A percentile compares a stretch with the other conserved stretches of the same genome.
These are phyloP conservation scores for Gryganskiella cystojenkinii DNA, from an alignment of 192 early-diverging fungal species.

Conservation along the genomic window DNA sequence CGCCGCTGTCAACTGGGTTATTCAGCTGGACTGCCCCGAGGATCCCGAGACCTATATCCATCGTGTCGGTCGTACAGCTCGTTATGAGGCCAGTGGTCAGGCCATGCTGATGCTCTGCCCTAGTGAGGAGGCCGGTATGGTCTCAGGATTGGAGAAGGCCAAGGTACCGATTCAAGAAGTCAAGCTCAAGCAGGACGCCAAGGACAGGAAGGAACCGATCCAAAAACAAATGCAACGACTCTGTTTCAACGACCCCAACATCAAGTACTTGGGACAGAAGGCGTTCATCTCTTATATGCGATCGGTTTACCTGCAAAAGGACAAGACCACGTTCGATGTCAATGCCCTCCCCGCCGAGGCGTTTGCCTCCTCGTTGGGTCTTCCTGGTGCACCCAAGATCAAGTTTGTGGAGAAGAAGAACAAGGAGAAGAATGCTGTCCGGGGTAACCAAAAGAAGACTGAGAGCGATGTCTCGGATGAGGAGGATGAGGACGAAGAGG, in stretches of 20 bases:
- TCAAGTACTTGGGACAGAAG: slow-evolving; percentile 97
- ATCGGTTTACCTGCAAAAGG: slow-evolving; percentile 89
- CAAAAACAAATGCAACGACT: slow-evolving; percentile 87
- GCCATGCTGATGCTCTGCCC: slow-evolving; percentile 90
- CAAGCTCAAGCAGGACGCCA: slow-evolving; percentile 78
- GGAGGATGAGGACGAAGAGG: slow-evolving; percentile 53
- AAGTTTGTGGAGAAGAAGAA: slow-evolving; percentile 83
- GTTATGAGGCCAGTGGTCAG: slow-evolving; percentile 90
- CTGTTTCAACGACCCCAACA: slow-evolving; percentile 93
- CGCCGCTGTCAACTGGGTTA: slow-evolving; percentile 98
- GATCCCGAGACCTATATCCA: slow-evolving; percentile 98
- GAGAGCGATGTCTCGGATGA: slow-evolving; percentile 46
- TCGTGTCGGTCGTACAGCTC: slow-evolving; percentile 96
- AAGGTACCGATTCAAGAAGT: slow-evolving; percentile 93
- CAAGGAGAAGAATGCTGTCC: slow-evolving; percentile 77
- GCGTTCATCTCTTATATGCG: slow-evolving; percentile 96
- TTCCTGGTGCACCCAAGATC: slow-evolving; percentile 94
- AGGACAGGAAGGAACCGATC: slow-evolving; percentile 79
- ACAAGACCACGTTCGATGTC: slow-evolving; percentile 93
- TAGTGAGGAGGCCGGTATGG: slow-evolving; percentile 88
- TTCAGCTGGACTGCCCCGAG: slow-evolving; percentile 98
- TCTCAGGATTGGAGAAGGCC: slow-evolving; percentile 70
- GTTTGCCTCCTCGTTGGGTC: slow-evolving; percentile 90
- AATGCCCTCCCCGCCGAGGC: slow-evolving; percentile 86
- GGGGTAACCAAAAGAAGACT: slow-evolving; percentile 59